Conservation (phyloP, 306 rosid species). For the Spatholobus suberectus region DNA sequence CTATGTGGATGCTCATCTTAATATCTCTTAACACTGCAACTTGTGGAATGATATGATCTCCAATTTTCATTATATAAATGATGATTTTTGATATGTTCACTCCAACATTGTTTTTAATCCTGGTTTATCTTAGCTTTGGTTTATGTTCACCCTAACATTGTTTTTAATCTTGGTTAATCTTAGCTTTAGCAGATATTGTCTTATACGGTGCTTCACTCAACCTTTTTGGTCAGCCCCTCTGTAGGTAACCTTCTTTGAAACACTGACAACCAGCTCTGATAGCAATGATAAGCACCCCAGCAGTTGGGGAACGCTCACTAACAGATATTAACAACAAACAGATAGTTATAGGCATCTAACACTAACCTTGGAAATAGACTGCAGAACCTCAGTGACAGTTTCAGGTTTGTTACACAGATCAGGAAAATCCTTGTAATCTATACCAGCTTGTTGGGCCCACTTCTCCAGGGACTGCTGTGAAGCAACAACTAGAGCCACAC, state of each 20-base stretch:
- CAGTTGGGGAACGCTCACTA: neutral
- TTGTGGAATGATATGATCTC: neutral
- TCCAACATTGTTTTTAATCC: neutral
- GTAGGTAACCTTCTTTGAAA: neutral
- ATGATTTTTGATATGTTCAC: neutral
- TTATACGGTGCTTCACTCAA: neutral
- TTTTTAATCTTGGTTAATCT: neutral
- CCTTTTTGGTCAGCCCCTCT: neutral
- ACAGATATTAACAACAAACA: neutral
- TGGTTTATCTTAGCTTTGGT: neutral
- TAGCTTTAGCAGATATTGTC: neutral
- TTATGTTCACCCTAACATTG: neutral
- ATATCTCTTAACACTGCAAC: neutral
- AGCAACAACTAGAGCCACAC: constrained; percentile 81
- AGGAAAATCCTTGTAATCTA: constrained; percentile 57
- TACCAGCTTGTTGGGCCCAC: constrained; percentile 83
- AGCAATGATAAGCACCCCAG: neutral
- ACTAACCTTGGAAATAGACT: constrained; percentile 81
- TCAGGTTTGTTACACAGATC: constrained; percentile 82
- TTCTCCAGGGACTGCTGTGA: constrained; percentile 60
- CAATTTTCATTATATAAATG: neutral
- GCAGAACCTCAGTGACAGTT: constrained; percentile 70
- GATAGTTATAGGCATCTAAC: neutral
- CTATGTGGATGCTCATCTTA: neutral
- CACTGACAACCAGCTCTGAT: neutral